These are phyloP conservation scores for Aspergillus jensenii DNA, from an alignment of 2,329 filamentous ascomycete species.

Conservation along the genomic window DNA sequence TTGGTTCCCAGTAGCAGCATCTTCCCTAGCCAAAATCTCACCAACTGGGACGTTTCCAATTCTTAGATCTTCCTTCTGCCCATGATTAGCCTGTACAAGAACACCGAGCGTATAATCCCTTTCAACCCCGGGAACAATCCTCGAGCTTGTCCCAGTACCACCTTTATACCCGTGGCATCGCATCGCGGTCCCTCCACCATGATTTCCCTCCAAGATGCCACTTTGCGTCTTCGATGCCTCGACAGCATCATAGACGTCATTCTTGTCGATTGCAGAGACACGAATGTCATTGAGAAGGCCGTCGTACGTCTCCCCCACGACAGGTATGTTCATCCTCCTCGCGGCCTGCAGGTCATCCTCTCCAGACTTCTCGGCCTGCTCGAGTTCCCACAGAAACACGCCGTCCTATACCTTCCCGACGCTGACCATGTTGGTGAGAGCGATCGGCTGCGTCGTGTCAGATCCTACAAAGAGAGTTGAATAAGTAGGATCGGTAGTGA, in stretches of 20 bases:
- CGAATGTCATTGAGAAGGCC: not conserved
- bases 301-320: not conserved
- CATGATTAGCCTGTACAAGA: conserved; percentile 1
- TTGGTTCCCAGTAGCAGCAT: no score
- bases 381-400: not conserved
- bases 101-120: not conserved
- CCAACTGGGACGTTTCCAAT: not conserved
- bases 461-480: no score
- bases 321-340: not conserved
- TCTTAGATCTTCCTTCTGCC: not conserved
- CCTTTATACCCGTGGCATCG: not conserved
- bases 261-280: not conserved
- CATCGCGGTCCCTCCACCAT: not conserved
- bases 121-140: not conserved
- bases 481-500: no score
- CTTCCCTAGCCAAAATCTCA: not conserved
- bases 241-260: not conserved
- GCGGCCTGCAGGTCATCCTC: not conserved
- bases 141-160: not conserved
- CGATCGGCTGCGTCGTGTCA: not conserved
- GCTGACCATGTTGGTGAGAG: not conserved
- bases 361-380: not conserved
- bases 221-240: not conserved
- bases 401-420: not conserved
- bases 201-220: not conserved